These are phyloP conservation scores for Ganoderma lingzhi DNA, from an alignment of 1,284 basidiomycete species.

Conservation along the genomic window DNA sequence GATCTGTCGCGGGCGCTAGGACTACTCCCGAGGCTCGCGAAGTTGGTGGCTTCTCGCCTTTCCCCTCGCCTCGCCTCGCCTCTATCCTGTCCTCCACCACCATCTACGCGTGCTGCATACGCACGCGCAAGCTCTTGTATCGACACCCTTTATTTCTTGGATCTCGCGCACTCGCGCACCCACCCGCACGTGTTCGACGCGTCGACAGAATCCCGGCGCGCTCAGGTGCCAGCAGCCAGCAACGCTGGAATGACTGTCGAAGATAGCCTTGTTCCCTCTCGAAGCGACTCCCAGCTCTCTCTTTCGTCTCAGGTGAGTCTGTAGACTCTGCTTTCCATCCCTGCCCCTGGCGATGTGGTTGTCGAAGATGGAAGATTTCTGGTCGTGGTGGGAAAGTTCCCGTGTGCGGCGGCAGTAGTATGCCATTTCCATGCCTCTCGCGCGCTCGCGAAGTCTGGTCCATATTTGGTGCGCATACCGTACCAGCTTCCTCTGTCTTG, in stretches of 20 bases:
- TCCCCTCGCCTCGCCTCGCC: neutral
- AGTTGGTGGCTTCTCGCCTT: slow-evolving; percentile 11
- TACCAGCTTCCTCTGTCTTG: neutral
- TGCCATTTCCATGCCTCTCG: neutral
- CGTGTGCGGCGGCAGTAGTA: neutral
- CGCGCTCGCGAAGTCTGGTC: slow-evolving; percentile 1
- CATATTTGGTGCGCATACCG: neutral
- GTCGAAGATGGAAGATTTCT: slow-evolving; percentile 5
- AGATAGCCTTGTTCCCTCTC: slow-evolving; percentile 18
- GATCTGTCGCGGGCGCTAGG: slow-evolving; percentile 13
- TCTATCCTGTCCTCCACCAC: neutral
- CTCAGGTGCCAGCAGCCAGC: neutral
- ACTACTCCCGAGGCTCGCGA: slow-evolving; percentile 10
- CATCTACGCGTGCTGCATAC: slow-evolving; percentile 7
- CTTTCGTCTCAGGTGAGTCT: slow-evolving; percentile 26
- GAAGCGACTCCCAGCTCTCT: slow-evolving; percentile 19
- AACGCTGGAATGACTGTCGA: neutral
- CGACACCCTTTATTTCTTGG: slow-evolving; percentile 5
- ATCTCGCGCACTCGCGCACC: neutral
- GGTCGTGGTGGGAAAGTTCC: neutral
- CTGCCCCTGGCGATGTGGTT: neutral
- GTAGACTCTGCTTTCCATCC: neutral
- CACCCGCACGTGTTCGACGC: neutral
- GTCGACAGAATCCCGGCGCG: neutral
- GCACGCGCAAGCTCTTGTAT: neutral